Percentiles rank a stretch among this genome's conserved stretches.
These are phyloP conservation scores for Pythium insidiosum DNA, from an alignment of 352 stramenopile species.

Conservation along the genomic window DNA sequence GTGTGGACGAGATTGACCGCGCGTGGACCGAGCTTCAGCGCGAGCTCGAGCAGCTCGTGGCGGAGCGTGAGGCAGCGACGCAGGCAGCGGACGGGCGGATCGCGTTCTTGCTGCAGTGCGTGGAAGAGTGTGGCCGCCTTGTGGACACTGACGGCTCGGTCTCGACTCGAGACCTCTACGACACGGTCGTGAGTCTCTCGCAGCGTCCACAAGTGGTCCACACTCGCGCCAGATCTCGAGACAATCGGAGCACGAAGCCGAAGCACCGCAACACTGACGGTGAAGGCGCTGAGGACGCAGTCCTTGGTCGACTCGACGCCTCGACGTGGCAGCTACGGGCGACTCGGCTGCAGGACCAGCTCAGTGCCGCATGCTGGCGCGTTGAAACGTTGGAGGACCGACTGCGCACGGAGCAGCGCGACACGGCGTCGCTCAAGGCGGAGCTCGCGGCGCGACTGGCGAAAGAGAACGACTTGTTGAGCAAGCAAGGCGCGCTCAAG, in stretches of 20 bases:
- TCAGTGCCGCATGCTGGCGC: conserved; percentile 23
- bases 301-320: too few relatives aligned
- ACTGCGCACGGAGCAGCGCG: conserved; percentile 24
- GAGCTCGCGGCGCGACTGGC: conserved; percentile 25
- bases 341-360: conserved; percentile 25
- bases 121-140: conserved; percentile 28
- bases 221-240: too few relatives aligned
- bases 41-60: conserved; percentile 29
- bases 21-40: conserved; percentile 13
- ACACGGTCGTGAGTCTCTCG: conserved; percentile 26
- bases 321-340: conserved; percentile 24
- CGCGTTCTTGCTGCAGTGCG: conserved; percentile 29
- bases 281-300: too few relatives aligned
- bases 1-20: conserved; percentile 1
- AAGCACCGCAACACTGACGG: too few relatives aligned
- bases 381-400: conserved; percentile 47
- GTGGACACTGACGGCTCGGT: conserved; percentile 16
- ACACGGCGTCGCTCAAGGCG: conserved; percentile 25
- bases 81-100: conserved; percentile 32
- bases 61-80: conserved; percentile 8
- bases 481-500: conserved; percentile 19
- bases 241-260: too few relatives aligned
- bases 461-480: conserved; percentile 16
- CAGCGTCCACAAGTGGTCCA: too few relatives aligned
- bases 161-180: conserved; percentile 26